These are phyloP conservation scores for Chaetomium olivaceum DNA, from an alignment of 2,329 filamentous ascomycete genomes.

Conservation along the genomic window DNA sequence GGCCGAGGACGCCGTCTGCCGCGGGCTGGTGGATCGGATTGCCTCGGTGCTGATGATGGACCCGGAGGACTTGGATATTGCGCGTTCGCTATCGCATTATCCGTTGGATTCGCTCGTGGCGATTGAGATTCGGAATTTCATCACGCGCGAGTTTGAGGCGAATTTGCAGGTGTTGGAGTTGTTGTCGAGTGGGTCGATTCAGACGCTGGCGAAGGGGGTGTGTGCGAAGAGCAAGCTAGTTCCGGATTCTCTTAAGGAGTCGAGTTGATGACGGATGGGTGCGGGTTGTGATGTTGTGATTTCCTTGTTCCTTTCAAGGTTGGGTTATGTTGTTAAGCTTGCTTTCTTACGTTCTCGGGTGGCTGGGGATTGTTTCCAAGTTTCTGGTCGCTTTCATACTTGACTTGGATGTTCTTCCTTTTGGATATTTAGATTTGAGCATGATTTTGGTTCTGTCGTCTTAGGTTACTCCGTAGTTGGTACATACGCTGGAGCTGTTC, in stretches of 20 bases:
- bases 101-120: constrained; percentile 52
- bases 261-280: neutral
- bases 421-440: neutral
- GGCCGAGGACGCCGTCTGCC: constrained; percentile 48
- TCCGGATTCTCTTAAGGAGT: neutral
- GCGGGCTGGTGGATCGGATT: constrained; percentile 51
- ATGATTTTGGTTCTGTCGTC: neutral
- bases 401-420: neutral
- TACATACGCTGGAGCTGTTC: neutral
- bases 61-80: constrained; percentile 51
- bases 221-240: constrained; percentile 49
- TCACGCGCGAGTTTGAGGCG: constrained; percentile 51
- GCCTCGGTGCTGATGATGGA: constrained; percentile 54
- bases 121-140: constrained; percentile 54
- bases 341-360: neutral
- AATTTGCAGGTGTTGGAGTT: constrained; percentile 58
- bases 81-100: constrained; percentile 45
- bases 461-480: neutral
- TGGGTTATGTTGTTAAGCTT: neutral
- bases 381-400: neutral
- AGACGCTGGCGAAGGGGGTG: constrained; percentile 49
- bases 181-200: constrained; percentile 53
- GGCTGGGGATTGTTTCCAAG: neutral
- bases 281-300: neutral
- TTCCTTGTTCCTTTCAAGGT: neutral